Conservation (phyloP, 129 eudicot genomes). For the Flaveria bidentis region DNA sequence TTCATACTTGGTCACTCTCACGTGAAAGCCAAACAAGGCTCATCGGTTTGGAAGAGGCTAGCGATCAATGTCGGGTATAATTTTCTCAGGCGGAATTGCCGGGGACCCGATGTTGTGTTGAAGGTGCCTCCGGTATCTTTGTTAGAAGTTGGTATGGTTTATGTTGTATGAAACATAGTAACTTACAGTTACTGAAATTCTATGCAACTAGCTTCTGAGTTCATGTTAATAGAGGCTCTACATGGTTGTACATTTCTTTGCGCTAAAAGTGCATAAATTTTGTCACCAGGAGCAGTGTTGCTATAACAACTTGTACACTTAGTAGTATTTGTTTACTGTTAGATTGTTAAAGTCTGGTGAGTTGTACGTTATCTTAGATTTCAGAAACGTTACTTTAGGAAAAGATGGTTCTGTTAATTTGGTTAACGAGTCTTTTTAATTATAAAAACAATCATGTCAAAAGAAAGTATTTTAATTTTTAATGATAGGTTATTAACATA, state of each 20-base stretch:
- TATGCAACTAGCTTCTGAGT: conserved; percentile 22
- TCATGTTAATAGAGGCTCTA: conserved; percentile 16
- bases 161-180: conserved; percentile 35
- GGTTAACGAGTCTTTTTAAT: too few species aligned
- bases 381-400: too few species aligned
- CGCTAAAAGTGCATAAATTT: conserved; percentile 6
- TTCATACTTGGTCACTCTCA: conserved; percentile 82
- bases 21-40: conserved; percentile 49
- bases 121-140: conserved; percentile 77
- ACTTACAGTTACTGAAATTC: neutral
- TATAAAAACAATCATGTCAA: too few species aligned
- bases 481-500: too few species aligned
- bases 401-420: too few species aligned
- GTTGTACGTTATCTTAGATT: too few species aligned
- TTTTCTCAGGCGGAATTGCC: conserved; percentile 65
- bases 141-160: conserved; percentile 79
- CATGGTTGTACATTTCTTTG: neutral
- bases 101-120: conserved; percentile 72
- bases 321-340: neutral
- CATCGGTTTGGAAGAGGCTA: conserved; percentile 55
- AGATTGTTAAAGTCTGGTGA: too few species aligned
- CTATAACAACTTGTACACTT: neutral
- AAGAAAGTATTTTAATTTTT: too few species aligned
- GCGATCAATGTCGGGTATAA: conserved; percentile 50
- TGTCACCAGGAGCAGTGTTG: conserved; percentile 12